phyloP scores from a whole-genome alignment of 306 rosid species.

The Pyrus betulifolia region DNA sequence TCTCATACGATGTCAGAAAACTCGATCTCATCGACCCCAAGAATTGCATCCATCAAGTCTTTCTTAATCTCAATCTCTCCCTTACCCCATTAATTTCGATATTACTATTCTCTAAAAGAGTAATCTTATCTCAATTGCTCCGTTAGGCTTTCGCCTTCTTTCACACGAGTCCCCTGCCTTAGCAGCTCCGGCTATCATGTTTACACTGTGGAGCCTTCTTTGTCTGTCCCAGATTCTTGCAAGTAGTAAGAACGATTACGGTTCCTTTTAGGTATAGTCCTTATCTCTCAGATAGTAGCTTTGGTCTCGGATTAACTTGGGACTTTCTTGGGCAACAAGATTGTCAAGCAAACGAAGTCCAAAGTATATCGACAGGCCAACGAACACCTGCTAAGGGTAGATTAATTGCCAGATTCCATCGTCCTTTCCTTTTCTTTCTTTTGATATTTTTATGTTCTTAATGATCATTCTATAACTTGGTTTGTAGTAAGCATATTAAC shows the following conservation, averaged over 20 bases:
- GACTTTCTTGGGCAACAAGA: not conserved
- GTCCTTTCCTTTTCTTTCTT: not conserved
- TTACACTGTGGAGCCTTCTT: conserved; percentile 49
- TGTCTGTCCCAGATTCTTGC: conserved; percentile 44
- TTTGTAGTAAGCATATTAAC: not conserved
- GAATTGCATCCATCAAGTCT: conserved; percentile 51
- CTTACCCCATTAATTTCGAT: conserved; percentile 48
- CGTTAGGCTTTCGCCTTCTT: conserved; percentile 10
- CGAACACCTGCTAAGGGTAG: not conserved
- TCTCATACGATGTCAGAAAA: conserved; percentile 47
- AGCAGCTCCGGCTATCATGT: conserved; percentile 42
- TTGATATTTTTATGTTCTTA: not conserved
- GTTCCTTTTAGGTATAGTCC: conserved; percentile 74
- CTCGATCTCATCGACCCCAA: conserved; percentile 59
- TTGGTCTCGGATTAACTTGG: conserved; percentile 77
- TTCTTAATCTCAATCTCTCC: conserved; percentile 63
- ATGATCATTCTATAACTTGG: too few relatives aligned
- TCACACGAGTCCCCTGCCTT: conserved; percentile 54
- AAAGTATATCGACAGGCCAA: not conserved
- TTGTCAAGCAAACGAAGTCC: not conserved
- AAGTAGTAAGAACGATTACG: conserved; percentile 39
- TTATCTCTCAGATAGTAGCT: conserved; percentile 49
- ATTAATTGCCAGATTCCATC: not conserved
- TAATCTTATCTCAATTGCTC: conserved; percentile 64
- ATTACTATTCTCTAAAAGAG: conserved; percentile 39